A percentile compares a stretch with the other conserved stretches of the same genome.
phyloP scores from a whole-genome alignment of 352 stramenopile genomes.

The Phytophthora cactorum region DNA sequence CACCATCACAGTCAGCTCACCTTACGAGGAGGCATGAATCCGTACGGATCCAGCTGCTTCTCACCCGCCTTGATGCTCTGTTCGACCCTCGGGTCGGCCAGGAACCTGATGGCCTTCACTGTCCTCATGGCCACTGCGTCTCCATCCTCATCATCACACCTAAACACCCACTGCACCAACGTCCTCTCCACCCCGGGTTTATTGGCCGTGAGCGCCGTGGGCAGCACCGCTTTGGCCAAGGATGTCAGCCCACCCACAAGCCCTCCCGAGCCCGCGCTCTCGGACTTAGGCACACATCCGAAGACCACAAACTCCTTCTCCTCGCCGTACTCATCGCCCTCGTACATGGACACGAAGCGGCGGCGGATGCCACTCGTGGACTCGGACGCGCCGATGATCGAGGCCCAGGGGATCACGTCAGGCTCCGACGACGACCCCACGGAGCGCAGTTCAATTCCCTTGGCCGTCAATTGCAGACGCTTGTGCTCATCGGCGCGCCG shows the following conservation, averaged over 20 bases:
- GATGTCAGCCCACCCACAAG: conserved; percentile 23
- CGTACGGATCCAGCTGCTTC: conserved; percentile 49
- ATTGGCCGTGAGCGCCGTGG: conserved; percentile 18
- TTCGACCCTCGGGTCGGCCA: conserved; percentile 48
- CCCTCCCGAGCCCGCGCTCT: conserved; percentile 16
- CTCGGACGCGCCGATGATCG: conserved; percentile 50
- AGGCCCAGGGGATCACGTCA: conserved; percentile 52
- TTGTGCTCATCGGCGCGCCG: conserved; percentile 34
- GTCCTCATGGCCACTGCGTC: conserved; percentile 35
- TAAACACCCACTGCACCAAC: conserved; percentile 60
- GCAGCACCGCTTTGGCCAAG: conserved; percentile 37
- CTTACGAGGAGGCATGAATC: conserved; percentile 28
- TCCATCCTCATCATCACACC: conserved; percentile 37
- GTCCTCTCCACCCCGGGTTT: conserved; percentile 34
- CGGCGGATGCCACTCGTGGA: conserved; percentile 23
- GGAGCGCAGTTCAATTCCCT: conserved; percentile 45
- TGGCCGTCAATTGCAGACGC: conserved; percentile 36
- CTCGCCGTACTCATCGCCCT: conserved; percentile 22
- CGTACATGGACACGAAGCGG: conserved; percentile 36
- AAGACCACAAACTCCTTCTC: conserved; percentile 46
- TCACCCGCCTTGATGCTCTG: conserved; percentile 26
- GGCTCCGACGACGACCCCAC: conserved; percentile 8
- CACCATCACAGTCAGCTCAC: conserved; percentile 6
- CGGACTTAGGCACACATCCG: conserved; percentile 33
- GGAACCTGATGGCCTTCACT: conserved; percentile 49